Percentiles rank a stretch among this genome's conserved stretches.
Evolutionary conservation across 2,329 filamentous ascomycete genomes (phyloP).

Genomic region (Pestalotiopsis sp.): DNA sequence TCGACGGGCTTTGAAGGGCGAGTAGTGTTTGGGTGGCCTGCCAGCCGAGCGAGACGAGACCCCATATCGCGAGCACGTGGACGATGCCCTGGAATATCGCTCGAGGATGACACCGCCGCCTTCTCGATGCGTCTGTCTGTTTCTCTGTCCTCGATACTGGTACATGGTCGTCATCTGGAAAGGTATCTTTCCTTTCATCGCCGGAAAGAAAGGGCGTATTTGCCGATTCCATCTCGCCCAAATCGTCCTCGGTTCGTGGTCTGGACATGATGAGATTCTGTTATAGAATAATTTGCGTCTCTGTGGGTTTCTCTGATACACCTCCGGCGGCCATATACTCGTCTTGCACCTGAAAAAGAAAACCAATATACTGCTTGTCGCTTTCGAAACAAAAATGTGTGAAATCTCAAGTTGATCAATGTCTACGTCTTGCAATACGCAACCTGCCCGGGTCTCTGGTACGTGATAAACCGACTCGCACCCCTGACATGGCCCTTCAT

Average conservation of each 20-base stretch:
- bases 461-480: neutral
- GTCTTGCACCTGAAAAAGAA: neutral
- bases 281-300: neutral
- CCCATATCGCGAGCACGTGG: neutral
- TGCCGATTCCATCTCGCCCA: neutral
- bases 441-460: too few relatives aligned
- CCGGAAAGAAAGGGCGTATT: neutral
- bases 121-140: neutral
- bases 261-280: neutral
- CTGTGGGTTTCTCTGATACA: neutral
- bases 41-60: neutral
- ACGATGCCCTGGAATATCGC: neutral
- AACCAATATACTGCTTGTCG: neutral
- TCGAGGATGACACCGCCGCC: neutral
- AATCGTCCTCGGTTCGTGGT: neutral
- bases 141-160: neutral
- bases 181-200: neutral
- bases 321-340: neutral
- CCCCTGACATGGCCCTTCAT: neutral
- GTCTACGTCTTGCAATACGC: too few relatives aligned
- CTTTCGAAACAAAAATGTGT: too few relatives aligned
- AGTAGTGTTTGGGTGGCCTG: neutral
- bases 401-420: too few relatives aligned
- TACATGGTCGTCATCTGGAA: neutral
- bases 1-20: too few relatives aligned